Evolutionary conservation across 805 yeast species (phyloP).

Genomic region (Metschnikowia kunwiensis): DNA sequence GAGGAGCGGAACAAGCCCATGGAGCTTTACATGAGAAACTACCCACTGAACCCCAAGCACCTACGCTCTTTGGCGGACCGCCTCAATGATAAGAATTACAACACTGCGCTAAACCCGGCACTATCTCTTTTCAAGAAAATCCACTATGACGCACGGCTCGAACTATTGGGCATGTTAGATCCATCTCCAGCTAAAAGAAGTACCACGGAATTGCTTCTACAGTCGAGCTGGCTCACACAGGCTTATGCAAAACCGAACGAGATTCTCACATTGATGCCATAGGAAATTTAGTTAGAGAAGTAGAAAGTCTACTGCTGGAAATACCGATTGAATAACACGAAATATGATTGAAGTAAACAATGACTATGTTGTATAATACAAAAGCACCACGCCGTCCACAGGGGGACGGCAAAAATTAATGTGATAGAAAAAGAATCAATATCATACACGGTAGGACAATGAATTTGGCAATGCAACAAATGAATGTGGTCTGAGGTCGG

Average conservation of each 20-base stretch:
- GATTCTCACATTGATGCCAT: constrained; percentile 20
- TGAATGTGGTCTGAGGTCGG: constrained; percentile 1
- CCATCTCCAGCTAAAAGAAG: constrained; percentile 29
- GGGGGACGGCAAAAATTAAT: constrained; percentile 1
- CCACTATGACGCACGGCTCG: constrained; percentile 37
- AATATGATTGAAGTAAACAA: constrained; percentile 11
- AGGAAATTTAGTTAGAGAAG: too few relatives aligned
- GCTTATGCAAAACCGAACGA: constrained; percentile 40
- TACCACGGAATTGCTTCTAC: constrained; percentile 22
- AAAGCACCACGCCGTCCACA: background rate
- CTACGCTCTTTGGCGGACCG: constrained; percentile 24
- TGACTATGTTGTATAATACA: constrained; percentile 11
- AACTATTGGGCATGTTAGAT: constrained; percentile 32
- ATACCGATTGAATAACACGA: constrained; percentile 4
- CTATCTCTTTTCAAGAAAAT: constrained; percentile 32
- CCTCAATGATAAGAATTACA: constrained; percentile 23
- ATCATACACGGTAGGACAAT: constrained; percentile 5
- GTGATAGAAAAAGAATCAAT: background rate
- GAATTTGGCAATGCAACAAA: constrained; percentile 8
- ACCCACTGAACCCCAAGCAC: constrained; percentile 25
- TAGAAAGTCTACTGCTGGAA: too few relatives aligned
- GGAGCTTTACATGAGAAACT: constrained; percentile 24
- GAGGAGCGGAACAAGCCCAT: constrained; percentile 22
- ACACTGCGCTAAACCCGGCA: constrained; percentile 28
- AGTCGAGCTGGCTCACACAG: constrained; percentile 37